phyloP scores from a whole-genome alignment of 2,329 filamentous ascomycete species.

The Polychaeton citri region DNA sequence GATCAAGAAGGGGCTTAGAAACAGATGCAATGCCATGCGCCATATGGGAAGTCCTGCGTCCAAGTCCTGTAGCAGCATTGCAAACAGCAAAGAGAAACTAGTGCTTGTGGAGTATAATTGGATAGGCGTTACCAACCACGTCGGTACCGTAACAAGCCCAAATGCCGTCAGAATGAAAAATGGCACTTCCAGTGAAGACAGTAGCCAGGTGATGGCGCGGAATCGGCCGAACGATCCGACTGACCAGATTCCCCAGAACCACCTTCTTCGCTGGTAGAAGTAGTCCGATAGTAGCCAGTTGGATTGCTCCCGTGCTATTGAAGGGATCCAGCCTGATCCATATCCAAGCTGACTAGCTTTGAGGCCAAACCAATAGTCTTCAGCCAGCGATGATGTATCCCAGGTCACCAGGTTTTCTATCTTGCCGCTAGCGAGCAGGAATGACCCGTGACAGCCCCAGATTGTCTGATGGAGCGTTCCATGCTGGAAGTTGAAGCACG shows the following conservation, averaged over 20 bases:
- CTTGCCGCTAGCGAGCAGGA: neutral
- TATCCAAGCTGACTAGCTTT: neutral
- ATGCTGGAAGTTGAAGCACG: slow-evolving; percentile 2
- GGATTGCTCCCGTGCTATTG: slow-evolving; percentile 2
- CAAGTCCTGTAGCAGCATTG: neutral
- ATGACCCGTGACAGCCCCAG: slow-evolving; percentile 3
- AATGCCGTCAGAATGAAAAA: neutral
- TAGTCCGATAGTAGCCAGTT: slow-evolving; percentile 1
- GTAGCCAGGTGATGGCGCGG: slow-evolving; percentile 1
- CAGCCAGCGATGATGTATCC: slow-evolving; percentile 2
- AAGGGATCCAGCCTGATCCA: slow-evolving; percentile 1
- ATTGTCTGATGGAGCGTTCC: slow-evolving; percentile 1
- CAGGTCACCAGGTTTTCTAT: slow-evolving; percentile 2
- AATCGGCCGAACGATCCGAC: slow-evolving; percentile 1
- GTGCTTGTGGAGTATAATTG: neutral
- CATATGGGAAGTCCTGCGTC: neutral
- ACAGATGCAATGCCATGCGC: neutral
- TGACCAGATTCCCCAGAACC: slow-evolving; percentile 1
- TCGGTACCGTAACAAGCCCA: neutral
- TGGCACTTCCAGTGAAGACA: slow-evolving; percentile 1
- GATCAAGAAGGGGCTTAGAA: neutral
- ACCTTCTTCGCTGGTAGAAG: slow-evolving; percentile 1
- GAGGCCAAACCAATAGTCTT: slow-evolving; percentile 3
- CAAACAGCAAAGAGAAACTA: neutral
- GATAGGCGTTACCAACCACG: neutral